These are phyloP conservation scores for Rosa rugosa DNA, from an alignment of 306 rosid genomes.

Conservation along the genomic window DNA sequence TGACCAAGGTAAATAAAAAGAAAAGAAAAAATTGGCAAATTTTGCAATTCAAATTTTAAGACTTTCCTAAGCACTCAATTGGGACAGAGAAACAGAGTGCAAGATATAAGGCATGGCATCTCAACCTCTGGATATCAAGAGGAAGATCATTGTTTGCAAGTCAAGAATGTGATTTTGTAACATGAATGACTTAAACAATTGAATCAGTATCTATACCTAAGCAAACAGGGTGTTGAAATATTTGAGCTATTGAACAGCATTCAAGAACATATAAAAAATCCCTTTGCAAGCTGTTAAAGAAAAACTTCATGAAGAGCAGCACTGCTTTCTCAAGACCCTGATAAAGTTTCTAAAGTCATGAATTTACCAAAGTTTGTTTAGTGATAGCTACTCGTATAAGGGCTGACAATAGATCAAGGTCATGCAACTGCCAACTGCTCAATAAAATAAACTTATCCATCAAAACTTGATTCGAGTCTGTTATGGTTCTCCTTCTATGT, in stretches of 20 bases:
- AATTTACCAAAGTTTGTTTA: neutral
- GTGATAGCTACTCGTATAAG: neutral
- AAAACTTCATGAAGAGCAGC: neutral
- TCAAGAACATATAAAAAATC: neutral
- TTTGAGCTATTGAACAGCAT: neutral
- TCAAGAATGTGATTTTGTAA: constrained; percentile 85
- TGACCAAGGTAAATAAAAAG: constrained; percentile 58
- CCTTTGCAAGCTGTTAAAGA: neutral
- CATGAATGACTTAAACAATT: constrained; percentile 71
- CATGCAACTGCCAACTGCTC: neutral
- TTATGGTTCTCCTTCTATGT: too few relatives aligned
- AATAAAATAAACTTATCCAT: too few relatives aligned
- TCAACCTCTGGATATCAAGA: constrained; percentile 76
- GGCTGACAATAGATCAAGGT: neutral
- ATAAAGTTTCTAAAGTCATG: neutral
- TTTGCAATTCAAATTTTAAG: constrained; percentile 52
- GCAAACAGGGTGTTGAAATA: constrained; percentile 17
- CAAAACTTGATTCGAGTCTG: too few relatives aligned
- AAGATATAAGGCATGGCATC: constrained; percentile 82
- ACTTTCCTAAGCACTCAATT: constrained; percentile 83
- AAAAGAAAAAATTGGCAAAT: too few relatives aligned
- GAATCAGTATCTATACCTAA: constrained; percentile 32
- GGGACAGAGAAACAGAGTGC: constrained; percentile 82
- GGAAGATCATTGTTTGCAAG: constrained; percentile 90
- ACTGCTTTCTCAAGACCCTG: neutral